Evolutionary conservation across 352 stramenopile genomes (phyloP).

Genomic region (Globisporangium megalacanthum): DNA sequence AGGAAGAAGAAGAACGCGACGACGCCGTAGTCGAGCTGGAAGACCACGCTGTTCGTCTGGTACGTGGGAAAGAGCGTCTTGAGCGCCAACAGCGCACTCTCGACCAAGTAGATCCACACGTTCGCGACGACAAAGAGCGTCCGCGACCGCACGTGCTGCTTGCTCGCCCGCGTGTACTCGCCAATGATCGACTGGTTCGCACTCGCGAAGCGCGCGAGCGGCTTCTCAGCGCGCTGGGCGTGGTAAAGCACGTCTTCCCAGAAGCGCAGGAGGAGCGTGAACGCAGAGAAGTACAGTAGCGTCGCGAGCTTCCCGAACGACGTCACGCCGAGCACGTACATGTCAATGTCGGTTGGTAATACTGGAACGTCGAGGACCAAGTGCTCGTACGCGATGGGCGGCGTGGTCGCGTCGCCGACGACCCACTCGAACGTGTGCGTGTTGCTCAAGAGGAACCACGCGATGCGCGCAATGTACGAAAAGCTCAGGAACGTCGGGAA

Average conservation of each 20-base stretch:
- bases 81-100: constrained; percentile 59
- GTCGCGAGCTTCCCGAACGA: constrained; percentile 71
- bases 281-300: constrained; percentile 77
- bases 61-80: constrained; percentile 60
- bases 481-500: constrained; percentile 77
- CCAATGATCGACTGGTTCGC: constrained; percentile 71
- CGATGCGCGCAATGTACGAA: constrained; percentile 63
- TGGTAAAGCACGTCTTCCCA: constrained; percentile 72
- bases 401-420: constrained; percentile 21
- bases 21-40: constrained; percentile 68
- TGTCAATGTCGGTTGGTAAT: constrained; percentile 71
- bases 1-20: constrained; percentile 73
- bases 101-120: constrained; percentile 78
- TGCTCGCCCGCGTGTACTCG: constrained; percentile 53
- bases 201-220: constrained; percentile 41
- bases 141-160: constrained; percentile 37
- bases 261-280: constrained; percentile 75
- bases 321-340: constrained; percentile 77
- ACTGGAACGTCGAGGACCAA: constrained; percentile 68
- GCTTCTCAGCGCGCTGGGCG: constrained; percentile 45
- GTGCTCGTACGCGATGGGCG: constrained; percentile 56
- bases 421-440: constrained; percentile 83
- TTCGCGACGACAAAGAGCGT: constrained; percentile 78
- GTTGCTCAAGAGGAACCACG: constrained; percentile 70
- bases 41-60: constrained; percentile 43